Percentiles rank a stretch among this genome's conserved stretches.
These are phyloP conservation scores for Beta macrorhiza DNA, from an alignment of 179 eudicot genomes.

Conservation along the genomic window DNA sequence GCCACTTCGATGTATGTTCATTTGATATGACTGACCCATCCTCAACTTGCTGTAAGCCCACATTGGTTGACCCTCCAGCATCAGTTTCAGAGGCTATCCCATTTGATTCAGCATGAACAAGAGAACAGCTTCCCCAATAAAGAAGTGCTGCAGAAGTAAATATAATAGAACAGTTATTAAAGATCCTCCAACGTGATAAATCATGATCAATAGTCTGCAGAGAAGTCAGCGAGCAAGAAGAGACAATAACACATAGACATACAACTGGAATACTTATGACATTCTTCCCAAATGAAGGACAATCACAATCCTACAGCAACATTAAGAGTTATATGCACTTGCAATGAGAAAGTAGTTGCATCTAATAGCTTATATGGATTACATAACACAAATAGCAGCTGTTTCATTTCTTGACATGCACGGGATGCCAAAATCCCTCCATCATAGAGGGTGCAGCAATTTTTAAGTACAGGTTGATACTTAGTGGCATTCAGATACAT, in stretches of 20 bases:
- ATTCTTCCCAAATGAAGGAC: too few relatives aligned
- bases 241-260: neutral
- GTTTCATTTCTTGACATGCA: neutral
- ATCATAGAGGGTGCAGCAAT: neutral
- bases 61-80: slow-evolving; percentile 24
- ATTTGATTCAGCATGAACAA: slow-evolving; percentile 61
- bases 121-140: slow-evolving; percentile 46
- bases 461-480: neutral
- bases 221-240: neutral
- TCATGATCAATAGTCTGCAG: slow-evolving; percentile 1
- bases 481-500: neutral
- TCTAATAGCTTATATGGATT: neutral
- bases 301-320: too few relatives aligned
- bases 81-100: slow-evolving; percentile 40
- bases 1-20: slow-evolving; percentile 91
- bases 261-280: neutral
- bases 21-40: slow-evolving; percentile 86
- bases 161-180: neutral
- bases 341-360: too few relatives aligned
- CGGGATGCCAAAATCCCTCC: neutral
- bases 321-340: neutral
- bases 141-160: slow-evolving; percentile 42
- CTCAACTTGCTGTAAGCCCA: slow-evolving; percentile 62
- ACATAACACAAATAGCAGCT: neutral
- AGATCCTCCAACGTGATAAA: neutral